Evolutionary conservation across 352 stramenopile genomes (phyloP).

Genomic region (Phytophthora pisi): DNA sequence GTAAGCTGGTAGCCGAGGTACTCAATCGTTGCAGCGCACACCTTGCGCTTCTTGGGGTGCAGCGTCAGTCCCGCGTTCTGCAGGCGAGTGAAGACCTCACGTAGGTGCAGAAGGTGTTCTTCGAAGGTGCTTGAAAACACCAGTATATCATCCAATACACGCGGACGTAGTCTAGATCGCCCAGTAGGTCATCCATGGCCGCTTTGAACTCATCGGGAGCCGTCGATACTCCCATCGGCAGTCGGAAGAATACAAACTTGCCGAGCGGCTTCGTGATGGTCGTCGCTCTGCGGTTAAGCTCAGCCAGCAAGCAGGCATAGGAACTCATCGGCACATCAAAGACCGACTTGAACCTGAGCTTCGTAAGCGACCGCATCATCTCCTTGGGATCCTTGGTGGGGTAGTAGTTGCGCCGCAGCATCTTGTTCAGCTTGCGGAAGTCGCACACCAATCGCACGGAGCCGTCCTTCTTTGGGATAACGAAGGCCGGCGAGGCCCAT

Average conservation of each 20-base stretch:
- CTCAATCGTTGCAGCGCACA: background rate
- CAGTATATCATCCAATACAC: conserved; percentile 13
- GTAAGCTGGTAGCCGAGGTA: background rate
- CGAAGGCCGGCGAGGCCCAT: too few species aligned
- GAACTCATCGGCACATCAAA: background rate
- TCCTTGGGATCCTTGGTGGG: background rate
- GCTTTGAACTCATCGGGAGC: conserved; percentile 9
- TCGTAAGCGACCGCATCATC: background rate
- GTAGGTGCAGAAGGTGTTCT: conserved; percentile 3
- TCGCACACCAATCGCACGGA: conserved; percentile 5
- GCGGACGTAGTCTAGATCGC: conserved; percentile 11
- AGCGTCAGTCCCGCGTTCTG: background rate
- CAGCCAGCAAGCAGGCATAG: background rate
- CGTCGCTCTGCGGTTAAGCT: background rate
- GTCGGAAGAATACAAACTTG: background rate
- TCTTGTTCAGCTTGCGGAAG: conserved; percentile 12
- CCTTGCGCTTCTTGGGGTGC: background rate
- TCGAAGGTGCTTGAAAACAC: conserved; percentile 4
- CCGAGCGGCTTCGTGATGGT: background rate
- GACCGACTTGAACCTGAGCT: background rate
- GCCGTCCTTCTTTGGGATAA: background rate
- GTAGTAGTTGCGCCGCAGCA: background rate
- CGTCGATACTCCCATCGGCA: conserved; percentile 10
- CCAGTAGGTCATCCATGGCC: conserved; percentile 2
- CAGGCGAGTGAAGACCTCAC: background rate